Conservation (phyloP, 2,329 filamentous ascomycete species). For the Apiospora rasikravindrae region DNA sequence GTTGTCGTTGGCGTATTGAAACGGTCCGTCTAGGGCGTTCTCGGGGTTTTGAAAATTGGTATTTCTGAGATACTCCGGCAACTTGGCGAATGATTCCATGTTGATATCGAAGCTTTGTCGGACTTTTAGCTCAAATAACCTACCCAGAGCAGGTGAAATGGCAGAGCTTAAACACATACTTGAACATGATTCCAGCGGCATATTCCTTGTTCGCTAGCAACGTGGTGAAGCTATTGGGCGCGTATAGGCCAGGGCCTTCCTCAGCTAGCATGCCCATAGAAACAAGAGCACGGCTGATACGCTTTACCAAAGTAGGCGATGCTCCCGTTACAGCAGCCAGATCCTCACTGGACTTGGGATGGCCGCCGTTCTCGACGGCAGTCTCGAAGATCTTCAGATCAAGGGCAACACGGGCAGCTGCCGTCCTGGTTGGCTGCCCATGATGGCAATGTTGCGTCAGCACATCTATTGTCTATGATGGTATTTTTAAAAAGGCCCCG, state of each 20-base stretch:
- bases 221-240: conserved; percentile 26
- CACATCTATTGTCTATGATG: neutral
- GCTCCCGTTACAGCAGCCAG: conserved; percentile 27
- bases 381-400: conserved; percentile 30
- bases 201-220: conserved; percentile 24
- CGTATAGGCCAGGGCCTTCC: conserved; percentile 24
- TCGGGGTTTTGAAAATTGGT: conserved; percentile 25
- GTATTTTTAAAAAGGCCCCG: neutral
- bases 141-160: neutral
- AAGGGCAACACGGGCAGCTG: conserved; percentile 27
- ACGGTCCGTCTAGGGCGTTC: conserved; percentile 24
- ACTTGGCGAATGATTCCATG: conserved; percentile 23
- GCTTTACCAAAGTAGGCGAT: conserved; percentile 26
- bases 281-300: conserved; percentile 26
- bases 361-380: conserved; percentile 19
- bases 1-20: conserved; percentile 26
- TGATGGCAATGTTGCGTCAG: neutral
- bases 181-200: conserved; percentile 24
- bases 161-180: conserved; percentile 16
- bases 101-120: conserved; percentile 24
- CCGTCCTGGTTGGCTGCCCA: conserved; percentile 25
- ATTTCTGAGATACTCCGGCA: conserved; percentile 26
- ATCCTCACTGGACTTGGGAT: conserved; percentile 26
- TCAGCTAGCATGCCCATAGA: conserved; percentile 30
- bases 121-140: too few relatives aligned